phyloP scores from a whole-genome alignment of 257 asterid genomes.

The Pogostemon cablin region DNA sequence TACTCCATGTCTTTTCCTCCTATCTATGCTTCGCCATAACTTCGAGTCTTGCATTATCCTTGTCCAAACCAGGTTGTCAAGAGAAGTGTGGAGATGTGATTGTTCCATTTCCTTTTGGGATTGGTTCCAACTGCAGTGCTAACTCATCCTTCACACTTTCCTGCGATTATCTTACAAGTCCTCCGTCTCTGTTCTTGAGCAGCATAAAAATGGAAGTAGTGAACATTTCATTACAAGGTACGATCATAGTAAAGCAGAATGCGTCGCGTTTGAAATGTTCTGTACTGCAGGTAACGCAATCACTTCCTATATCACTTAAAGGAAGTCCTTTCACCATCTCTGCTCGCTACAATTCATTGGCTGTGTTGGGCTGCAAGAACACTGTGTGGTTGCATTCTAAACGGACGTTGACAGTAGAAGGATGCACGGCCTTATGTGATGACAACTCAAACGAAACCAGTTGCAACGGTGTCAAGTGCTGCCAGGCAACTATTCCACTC shows the following conservation, averaged over 20 bases:
- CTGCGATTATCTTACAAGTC: conserved; percentile 26
- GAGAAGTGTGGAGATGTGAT: conserved; percentile 43
- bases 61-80: not conserved
- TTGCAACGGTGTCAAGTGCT: conserved; percentile 44
- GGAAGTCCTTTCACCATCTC: conserved; percentile 44
- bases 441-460: not conserved
- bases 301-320: conserved; percentile 4
- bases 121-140: conserved; percentile 40
- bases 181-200: not conserved
- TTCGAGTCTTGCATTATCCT: not conserved
- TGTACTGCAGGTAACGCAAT: too few relatives aligned
- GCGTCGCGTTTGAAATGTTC: conserved; percentile 31
- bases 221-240: conserved; percentile 24
- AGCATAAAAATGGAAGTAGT: not conserved
- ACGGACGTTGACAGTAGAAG: conserved; percentile 3
- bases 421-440: conserved; percentile 39
- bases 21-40: not conserved
- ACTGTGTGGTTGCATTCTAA: conserved; percentile 25
- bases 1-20: not conserved
- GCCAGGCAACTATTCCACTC: conserved; percentile 30
- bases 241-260: conserved; percentile 32
- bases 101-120: conserved; percentile 51
- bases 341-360: conserved; percentile 29
- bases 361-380: conserved; percentile 38
- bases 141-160: conserved; percentile 37